Base-by-base conservation (phyloP, 1,139 yeast species). In the Hanseniaspora gamundiae region DNA sequence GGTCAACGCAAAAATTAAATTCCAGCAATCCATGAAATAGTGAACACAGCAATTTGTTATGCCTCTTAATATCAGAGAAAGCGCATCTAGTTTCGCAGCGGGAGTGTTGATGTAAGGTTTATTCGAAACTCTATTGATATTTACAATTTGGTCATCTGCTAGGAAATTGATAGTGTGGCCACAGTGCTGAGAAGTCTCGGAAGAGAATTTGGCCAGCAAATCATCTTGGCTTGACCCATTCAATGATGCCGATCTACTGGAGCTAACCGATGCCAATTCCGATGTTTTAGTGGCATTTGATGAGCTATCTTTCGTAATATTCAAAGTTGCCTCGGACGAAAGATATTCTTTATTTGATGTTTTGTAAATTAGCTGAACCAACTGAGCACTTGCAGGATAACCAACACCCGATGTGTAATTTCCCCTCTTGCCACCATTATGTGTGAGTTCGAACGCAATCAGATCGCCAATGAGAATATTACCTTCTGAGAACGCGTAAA, bases 1-100 rank as follows among this genome's bases (percentile, higher is more conserved):
- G 24, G 74, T 53, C 2, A 80, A 56, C 0, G 75, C 66, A 52
- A 70, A 77, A 7, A 78, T 53, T 46, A 80, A 61, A 61, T 77
- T 72, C 46, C 79, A 59, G 1, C 81, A 71, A 29, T 77, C 73
- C 24, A 59, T 60, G 2, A 76, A 78, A 48, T 66, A 56, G 42
- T 76, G 69, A 5, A 72, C 58, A 6, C 73, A 61, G 2, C 79
- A 69, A 22, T 73, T 72, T 43, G 77, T 68, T 2, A 79, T 58
- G 0, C 80, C 66, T 46, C 83, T 64, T 2, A 80, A 51, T 16
- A 81, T 40, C 17, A 81, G 57, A 0, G 87, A 80, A 33, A 84
- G 60, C 33, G 77, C 57, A 49, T 79, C 82, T 17, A 78, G 61
- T 55, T 81, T 74, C 46, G 65, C 49, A n/a, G 61, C 60, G 4